Percentiles rank a stretch among this genome's conserved stretches.
phyloP scores from a whole-genome alignment of 306 rosid genomes.

The Sphenostylis stenocarpa region DNA sequence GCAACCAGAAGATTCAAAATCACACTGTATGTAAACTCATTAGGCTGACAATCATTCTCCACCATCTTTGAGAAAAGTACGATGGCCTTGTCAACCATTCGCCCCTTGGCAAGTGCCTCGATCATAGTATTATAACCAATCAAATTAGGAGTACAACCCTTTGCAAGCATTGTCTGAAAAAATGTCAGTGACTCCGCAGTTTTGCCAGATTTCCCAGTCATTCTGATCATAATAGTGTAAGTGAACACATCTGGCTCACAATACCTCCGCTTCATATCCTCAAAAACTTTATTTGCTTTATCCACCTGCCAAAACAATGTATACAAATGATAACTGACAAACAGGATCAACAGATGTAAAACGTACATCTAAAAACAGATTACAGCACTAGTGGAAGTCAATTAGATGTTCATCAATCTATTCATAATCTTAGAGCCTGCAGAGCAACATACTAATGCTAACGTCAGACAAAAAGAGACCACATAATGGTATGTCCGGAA shows the following conservation, averaged over 20 bases:
- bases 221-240: slow-evolving; percentile 86
- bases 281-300: slow-evolving; percentile 65
- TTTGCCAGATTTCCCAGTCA: slow-evolving; percentile 73
- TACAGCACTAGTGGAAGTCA: background rate
- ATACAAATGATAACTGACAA: slow-evolving; percentile 27
- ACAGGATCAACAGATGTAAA: slow-evolving; percentile 32
- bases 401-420: slow-evolving; percentile 23
- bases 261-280: slow-evolving; percentile 83
- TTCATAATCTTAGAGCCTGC: background rate
- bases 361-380: slow-evolving; percentile 2
- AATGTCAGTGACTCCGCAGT: slow-evolving; percentile 50
- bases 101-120: slow-evolving; percentile 76
- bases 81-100: slow-evolving; percentile 73
- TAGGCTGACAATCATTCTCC: slow-evolving; percentile 71
- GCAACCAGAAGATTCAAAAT: slow-evolving; percentile 68
- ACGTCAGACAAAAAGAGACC: background rate
- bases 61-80: slow-evolving; percentile 76
- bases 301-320: slow-evolving; percentile 66
- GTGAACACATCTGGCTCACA: slow-evolving; percentile 87
- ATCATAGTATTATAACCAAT: slow-evolving; percentile 81
- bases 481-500: background rate
- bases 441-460: background rate
- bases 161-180: slow-evolving; percentile 68
- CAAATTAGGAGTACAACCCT: slow-evolving; percentile 64
- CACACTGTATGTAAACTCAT: slow-evolving; percentile 78